Evolutionary conservation across 2,329 filamentous ascomycete genomes (phyloP).

Genomic region (Paecilomyces variotii): DNA sequence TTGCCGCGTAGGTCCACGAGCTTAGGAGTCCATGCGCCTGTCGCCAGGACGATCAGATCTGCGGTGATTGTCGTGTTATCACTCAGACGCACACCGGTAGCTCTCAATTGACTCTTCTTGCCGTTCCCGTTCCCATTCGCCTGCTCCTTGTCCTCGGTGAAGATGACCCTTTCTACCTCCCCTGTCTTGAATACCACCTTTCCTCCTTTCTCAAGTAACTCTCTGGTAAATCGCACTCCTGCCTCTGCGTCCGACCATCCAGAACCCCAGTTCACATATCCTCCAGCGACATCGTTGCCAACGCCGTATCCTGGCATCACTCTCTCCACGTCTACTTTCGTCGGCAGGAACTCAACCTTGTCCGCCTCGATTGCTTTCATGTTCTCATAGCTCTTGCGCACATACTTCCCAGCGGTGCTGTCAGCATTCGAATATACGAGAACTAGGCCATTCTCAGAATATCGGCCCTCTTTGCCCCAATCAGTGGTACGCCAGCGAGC

Average conservation of each 20-base stretch:
- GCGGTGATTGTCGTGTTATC: constrained; percentile 48
- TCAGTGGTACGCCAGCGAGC: constrained; percentile 51
- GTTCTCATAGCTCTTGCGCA: constrained; percentile 33
- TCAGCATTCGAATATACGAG: constrained; percentile 29
- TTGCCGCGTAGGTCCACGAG: constrained; percentile 71
- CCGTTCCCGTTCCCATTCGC: background rate
- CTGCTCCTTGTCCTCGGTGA: constrained; percentile 5
- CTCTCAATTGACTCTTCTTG: constrained; percentile 6
- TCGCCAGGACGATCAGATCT: constrained; percentile 69
- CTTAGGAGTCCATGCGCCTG: constrained; percentile 77
- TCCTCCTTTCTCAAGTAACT: constrained; percentile 26
- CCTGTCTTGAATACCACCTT: constrained; percentile 29
- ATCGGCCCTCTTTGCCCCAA: constrained; percentile 37
- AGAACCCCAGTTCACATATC: constrained; percentile 40
- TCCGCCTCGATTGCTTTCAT: constrained; percentile 27
- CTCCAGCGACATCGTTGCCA: constrained; percentile 28
- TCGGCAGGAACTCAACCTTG: constrained; percentile 26
- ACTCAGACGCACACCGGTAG: constrained; percentile 44
- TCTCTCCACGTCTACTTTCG: constrained; percentile 24
- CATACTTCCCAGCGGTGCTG: constrained; percentile 25
- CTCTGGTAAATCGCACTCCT: constrained; percentile 31
- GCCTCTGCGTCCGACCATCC: constrained; percentile 40
- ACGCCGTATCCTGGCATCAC: constrained; percentile 28
- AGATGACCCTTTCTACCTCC: constrained; percentile 28
- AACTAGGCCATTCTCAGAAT: constrained; percentile 36